A percentile compares a stretch with the other conserved stretches of the same genome.
Conservation (phyloP, 345 rosid species). For the Ceriops zippeliana region DNA sequence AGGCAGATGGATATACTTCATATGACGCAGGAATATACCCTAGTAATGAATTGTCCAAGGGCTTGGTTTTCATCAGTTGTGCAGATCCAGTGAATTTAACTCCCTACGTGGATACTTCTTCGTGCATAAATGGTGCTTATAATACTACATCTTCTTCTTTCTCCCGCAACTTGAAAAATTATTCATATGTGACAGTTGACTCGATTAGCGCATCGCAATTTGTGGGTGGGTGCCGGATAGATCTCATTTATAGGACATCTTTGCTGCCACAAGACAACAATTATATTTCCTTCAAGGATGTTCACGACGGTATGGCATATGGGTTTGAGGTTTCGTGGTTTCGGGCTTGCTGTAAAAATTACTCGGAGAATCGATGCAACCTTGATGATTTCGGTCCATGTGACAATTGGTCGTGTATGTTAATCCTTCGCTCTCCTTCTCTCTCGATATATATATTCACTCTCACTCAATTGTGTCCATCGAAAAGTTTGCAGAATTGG, state of each 20-base stretch:
- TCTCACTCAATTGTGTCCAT: no score
- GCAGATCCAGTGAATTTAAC: not conserved
- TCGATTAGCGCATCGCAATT: not conserved
- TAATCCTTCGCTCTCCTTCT: not conserved
- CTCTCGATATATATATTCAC: not conserved
- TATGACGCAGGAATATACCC: not conserved
- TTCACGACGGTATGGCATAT: not conserved
- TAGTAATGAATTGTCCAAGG: not conserved
- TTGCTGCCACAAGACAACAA: not conserved
- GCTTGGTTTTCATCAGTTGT: slow-evolving; percentile 1
- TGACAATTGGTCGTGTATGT: not conserved
- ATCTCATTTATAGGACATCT: not conserved
- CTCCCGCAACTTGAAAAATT: not conserved
- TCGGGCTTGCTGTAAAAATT: not conserved
- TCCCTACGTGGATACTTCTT: not conserved
- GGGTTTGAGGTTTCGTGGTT: slow-evolving; percentile 4
- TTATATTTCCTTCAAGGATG: not conserved
- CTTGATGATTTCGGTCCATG: not conserved
- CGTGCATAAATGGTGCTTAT: not conserved
- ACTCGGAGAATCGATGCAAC: not conserved
- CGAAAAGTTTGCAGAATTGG: no score
- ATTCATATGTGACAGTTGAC: not conserved
- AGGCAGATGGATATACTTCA: no score
- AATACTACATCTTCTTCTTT: not conserved
- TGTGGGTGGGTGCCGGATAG: not conserved